Conservation (phyloP, 2,329 filamentous ascomycete genomes). For the Fusarium buharicum region DNA sequence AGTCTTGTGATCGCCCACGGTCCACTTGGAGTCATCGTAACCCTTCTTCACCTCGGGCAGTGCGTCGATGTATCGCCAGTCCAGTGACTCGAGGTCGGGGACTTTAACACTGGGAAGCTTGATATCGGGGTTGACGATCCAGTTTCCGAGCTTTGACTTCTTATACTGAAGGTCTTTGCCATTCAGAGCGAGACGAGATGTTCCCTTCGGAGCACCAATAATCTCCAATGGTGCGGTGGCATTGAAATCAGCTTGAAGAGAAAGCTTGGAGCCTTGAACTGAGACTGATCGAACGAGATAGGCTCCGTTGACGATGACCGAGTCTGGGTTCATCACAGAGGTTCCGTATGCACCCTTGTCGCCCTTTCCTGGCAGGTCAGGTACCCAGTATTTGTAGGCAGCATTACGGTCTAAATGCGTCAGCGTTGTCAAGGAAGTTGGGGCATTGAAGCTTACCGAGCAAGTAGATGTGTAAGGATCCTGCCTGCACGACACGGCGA, state of each 20-base stretch:
- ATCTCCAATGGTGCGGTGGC: constrained; percentile 74
- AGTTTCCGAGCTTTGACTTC: constrained; percentile 56
- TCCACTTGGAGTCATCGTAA: constrained; percentile 79
- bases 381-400: constrained; percentile 76
- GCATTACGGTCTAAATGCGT: constrained; percentile 64
- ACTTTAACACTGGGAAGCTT: constrained; percentile 64
- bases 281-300: constrained; percentile 72
- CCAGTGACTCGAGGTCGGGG: constrained; percentile 63
- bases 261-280: constrained; percentile 65
- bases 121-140: constrained; percentile 61
- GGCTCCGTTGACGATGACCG: constrained; percentile 67
- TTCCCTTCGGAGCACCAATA: constrained; percentile 66
- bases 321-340: constrained; percentile 48
- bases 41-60: constrained; percentile 72
- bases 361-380: constrained; percentile 59
- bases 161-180: constrained; percentile 52
- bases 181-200: constrained; percentile 59
- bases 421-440: rapidly evolving
- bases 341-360: constrained; percentile 47
- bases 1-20: constrained; percentile 63
- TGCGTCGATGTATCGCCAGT: constrained; percentile 76
- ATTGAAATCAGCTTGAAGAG: constrained; percentile 78
- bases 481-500: constrained; percentile 48
- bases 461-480: constrained; percentile 56
- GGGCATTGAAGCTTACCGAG: constrained; percentile 42